phyloP scores from a whole-genome alignment of 2,329 filamentous ascomycete species.

The Clonostachys byssicola region DNA sequence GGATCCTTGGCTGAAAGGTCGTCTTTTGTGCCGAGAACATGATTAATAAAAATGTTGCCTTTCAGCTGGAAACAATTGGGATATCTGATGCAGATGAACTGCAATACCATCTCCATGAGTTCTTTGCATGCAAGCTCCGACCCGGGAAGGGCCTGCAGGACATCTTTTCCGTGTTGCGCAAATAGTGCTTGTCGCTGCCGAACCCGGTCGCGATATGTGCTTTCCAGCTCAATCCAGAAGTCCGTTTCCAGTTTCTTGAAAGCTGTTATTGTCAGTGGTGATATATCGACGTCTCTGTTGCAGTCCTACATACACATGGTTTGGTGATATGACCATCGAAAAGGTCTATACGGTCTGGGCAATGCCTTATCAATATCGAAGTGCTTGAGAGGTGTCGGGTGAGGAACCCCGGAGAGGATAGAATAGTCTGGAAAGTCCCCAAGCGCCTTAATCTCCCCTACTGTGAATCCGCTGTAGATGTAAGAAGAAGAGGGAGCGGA shows the following conservation, averaged over 20 bases:
- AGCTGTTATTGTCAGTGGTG: constrained; percentile 38
- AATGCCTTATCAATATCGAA: constrained; percentile 67
- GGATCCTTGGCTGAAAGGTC: constrained; percentile 60
- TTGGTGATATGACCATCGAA: constrained; percentile 82
- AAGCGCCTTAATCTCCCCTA: constrained; percentile 63
- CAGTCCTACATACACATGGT: constrained; percentile 70
- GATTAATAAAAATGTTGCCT: constrained; percentile 57
- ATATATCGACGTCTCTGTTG: neutral
- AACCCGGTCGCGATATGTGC: constrained; percentile 64
- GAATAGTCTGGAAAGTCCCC: constrained; percentile 81
- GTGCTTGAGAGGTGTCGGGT: constrained; percentile 56
- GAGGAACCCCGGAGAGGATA: constrained; percentile 66
- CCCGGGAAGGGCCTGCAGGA: constrained; percentile 68
- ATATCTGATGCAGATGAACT: constrained; percentile 76
- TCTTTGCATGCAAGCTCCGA: constrained; percentile 79
- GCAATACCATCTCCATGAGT: constrained; percentile 80
- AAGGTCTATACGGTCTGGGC: constrained; percentile 74
- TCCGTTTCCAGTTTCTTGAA: constrained; percentile 74
- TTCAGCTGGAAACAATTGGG: constrained; percentile 68
- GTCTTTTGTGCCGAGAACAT: constrained; percentile 59
- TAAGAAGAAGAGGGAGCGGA: constrained; percentile 2
- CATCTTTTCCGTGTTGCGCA: constrained; percentile 53
- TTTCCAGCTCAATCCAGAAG: constrained; percentile 88
- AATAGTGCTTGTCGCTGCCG: constrained; percentile 64
- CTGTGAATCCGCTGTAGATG: constrained; percentile 66